phyloP scores from a whole-genome alignment of 1,284 basidiomycete species.

The Cryptococcus sp. region DNA sequence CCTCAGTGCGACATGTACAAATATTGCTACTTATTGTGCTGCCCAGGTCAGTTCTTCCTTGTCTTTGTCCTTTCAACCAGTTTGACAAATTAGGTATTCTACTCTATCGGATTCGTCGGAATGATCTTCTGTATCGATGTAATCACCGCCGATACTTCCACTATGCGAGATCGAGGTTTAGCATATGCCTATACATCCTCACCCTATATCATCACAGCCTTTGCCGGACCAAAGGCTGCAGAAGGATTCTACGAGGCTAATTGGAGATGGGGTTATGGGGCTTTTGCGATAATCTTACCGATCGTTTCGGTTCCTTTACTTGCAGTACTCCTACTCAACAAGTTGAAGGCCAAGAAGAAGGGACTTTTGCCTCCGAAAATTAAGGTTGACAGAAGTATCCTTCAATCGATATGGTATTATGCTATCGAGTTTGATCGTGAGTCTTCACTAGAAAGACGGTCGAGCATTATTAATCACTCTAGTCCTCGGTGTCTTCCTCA shows the following conservation, averaged over 20 bases:
- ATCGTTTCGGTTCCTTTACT: constrained; percentile 33
- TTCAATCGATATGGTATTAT: constrained; percentile 37
- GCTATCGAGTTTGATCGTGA: constrained; percentile 34
- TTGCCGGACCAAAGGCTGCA: constrained; percentile 39
- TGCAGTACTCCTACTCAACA: constrained; percentile 26
- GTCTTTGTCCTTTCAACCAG: neutral
- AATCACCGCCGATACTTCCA: constrained; percentile 46
- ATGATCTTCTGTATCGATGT: constrained; percentile 47
- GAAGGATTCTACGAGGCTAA: constrained; percentile 35
- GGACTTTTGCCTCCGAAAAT: constrained; percentile 9
- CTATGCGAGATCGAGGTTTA: constrained; percentile 44
- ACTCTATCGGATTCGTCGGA: constrained; percentile 42
- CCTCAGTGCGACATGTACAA: constrained; percentile 32
- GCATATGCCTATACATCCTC: constrained; percentile 47
- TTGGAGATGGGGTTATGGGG: constrained; percentile 48
- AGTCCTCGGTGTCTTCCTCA: constrained; percentile 46
- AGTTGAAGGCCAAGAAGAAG: constrained; percentile 22
- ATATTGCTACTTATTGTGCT: constrained; percentile 31
- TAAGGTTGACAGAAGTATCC: constrained; percentile 13
- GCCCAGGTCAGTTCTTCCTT: constrained; percentile 2
- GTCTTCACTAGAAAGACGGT: too few relatives aligned
- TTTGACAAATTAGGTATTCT: constrained; percentile 11
- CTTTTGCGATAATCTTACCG: constrained; percentile 46
- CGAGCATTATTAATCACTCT: too few relatives aligned
- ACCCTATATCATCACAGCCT: constrained; percentile 48